Evolutionary conservation across 345 rosid species (phyloP).

Genomic region (Aquilaria malaccensis): DNA sequence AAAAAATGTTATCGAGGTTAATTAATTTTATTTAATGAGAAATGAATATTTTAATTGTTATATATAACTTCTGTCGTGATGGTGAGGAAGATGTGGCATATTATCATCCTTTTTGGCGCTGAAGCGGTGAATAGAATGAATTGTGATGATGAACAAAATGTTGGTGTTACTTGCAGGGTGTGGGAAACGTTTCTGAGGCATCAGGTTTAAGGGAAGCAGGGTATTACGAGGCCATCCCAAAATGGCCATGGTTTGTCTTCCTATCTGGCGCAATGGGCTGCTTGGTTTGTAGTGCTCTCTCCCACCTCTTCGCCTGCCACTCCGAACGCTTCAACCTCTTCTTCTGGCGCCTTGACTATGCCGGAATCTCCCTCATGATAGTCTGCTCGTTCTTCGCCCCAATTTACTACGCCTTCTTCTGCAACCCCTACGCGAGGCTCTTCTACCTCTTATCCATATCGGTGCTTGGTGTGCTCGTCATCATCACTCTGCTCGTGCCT

Average conservation of each 20-base stretch:
- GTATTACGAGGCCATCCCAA: slow-evolving; percentile 35
- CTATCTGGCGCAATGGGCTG: slow-evolving; percentile 82
- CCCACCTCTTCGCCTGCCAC: slow-evolving; percentile 95
- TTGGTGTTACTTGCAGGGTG: slow-evolving; percentile 40
- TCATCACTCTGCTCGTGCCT: slow-evolving; percentile 75
- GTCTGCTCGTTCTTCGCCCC: slow-evolving; percentile 89
- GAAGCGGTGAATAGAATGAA: too few species aligned
- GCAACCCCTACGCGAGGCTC: slow-evolving; percentile 54
- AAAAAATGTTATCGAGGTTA: too few species aligned
- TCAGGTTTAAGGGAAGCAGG: slow-evolving; percentile 23
- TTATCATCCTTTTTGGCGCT: too few species aligned
- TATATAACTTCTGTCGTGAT: too few species aligned
- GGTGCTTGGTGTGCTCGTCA: slow-evolving; percentile 54
- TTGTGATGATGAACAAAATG: neutral
- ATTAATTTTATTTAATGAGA: too few species aligned
- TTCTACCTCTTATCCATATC: slow-evolving; percentile 67
- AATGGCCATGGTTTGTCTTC: slow-evolving; percentile 93
- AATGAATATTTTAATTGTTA: too few species aligned
- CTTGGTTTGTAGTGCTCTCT: slow-evolving; percentile 76
- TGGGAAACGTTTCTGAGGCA: slow-evolving; percentile 25
- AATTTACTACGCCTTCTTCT: slow-evolving; percentile 72
- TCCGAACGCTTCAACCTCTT: slow-evolving; percentile 59
- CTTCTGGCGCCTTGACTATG: slow-evolving; percentile 96
- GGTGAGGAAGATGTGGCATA: too few species aligned
- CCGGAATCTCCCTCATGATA: slow-evolving; percentile 91